Percentiles rank a stretch among this genome's conserved stretches.
phyloP scores from a whole-genome alignment of 2,329 filamentous ascomycete species.

The Calonectria henricotiae region DNA sequence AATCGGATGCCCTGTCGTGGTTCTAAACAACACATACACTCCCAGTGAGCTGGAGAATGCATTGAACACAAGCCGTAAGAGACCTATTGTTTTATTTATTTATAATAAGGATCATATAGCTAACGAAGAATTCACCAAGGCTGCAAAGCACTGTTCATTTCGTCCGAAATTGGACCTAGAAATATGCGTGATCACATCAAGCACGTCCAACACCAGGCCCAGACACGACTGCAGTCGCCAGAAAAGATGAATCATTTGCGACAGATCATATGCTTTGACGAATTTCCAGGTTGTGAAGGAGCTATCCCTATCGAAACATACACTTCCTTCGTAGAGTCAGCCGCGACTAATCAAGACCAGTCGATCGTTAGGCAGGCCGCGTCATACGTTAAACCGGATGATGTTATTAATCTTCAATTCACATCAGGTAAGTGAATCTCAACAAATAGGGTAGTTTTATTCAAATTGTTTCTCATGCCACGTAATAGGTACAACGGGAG shows the following conservation, averaged over 20 bases:
- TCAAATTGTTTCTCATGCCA: background rate
- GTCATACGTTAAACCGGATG: constrained; percentile 13
- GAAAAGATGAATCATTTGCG: background rate
- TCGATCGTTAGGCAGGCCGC: background rate
- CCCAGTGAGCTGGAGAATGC: constrained; percentile 33
- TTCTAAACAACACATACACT: constrained; percentile 41
- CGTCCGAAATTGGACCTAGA: constrained; percentile 27
- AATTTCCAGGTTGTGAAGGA: background rate
- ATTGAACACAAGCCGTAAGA: constrained; percentile 28
- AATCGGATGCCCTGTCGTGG: constrained; percentile 40
- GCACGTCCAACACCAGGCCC: background rate
- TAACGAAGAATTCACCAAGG: constrained; percentile 1
- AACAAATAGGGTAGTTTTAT: no score
- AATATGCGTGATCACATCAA: constrained; percentile 11
- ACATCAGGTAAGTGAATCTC: constrained; percentile 26
- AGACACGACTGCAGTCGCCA: background rate
- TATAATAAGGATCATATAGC: background rate
- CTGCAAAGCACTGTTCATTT: constrained; percentile 31
- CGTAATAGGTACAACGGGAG: constrained; percentile 38
- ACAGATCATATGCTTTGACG: background rate
- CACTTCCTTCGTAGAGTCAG: background rate
- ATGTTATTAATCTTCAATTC: constrained; percentile 42
- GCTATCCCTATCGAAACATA: background rate
- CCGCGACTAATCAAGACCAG: background rate
- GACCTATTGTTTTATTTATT: no score